These are phyloP conservation scores for Acidiella bohemica DNA, from an alignment of 495 filamentous ascomycete genomes.

Conservation along the genomic window DNA sequence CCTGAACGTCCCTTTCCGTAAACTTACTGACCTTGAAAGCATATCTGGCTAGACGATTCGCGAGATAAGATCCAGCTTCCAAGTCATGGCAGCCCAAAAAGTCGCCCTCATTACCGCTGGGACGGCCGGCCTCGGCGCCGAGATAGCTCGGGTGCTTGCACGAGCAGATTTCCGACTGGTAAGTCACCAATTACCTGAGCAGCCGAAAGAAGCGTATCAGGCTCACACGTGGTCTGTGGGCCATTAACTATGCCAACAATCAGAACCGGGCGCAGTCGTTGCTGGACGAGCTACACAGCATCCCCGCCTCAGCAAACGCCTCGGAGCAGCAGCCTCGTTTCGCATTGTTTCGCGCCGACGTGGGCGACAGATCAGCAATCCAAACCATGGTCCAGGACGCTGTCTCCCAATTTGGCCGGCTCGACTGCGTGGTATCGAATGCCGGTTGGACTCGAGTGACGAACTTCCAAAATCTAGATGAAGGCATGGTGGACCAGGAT, in stretches of 20 bases:
- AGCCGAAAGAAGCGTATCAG: too few species aligned
- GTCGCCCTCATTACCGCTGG: slow-evolving; percentile 44
- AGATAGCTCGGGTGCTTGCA: slow-evolving; percentile 38
- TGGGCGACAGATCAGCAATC: slow-evolving; percentile 33
- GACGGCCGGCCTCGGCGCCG: slow-evolving; percentile 43
- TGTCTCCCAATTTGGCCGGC: slow-evolving; percentile 32
- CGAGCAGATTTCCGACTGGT: slow-evolving; percentile 35
- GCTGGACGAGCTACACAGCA: slow-evolving; percentile 31
- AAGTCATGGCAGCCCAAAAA: slow-evolving; percentile 31
- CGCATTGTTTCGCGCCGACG: slow-evolving; percentile 36
- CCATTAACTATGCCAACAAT: slow-evolving; percentile 42
- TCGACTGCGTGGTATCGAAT: slow-evolving; percentile 45
- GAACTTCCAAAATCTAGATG: slow-evolving; percentile 38
- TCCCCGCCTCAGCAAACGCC: slow-evolving; percentile 19
- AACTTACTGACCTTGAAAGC: too few species aligned
- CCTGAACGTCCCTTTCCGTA: too few species aligned
- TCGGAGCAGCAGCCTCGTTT: slow-evolving; percentile 24
- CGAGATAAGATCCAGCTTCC: too few species aligned
- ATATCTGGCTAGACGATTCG: too few species aligned
- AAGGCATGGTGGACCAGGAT: slow-evolving; percentile 42
- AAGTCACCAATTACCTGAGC: slow-evolving; percentile 13
- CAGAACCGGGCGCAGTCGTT: slow-evolving; percentile 31
- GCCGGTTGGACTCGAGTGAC: slow-evolving; percentile 43
- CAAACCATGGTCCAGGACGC: slow-evolving; percentile 33
- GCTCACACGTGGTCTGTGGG: slow-evolving; percentile 13